A percentile compares a stretch with the other conserved stretches of the same genome.
Evolutionary conservation across 495 filamentous ascomycete genomes (phyloP).

Genomic region (Evernia prunastri): DNA sequence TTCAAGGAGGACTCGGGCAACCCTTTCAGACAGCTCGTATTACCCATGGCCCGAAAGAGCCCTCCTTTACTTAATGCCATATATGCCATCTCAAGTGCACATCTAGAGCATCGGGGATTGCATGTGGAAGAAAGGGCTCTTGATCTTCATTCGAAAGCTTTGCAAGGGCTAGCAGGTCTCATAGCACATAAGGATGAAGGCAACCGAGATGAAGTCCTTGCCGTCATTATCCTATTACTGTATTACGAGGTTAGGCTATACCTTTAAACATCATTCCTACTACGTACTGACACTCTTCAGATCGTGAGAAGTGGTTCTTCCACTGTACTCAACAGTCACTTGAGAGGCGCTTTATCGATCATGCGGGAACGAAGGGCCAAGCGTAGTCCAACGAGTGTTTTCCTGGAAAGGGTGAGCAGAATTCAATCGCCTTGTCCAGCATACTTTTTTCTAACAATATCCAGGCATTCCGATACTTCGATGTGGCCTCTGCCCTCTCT

Average conservation of each 20-base stretch:
- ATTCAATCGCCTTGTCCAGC: neutral
- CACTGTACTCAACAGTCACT: slow-evolving; percentile 52
- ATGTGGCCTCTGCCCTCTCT: slow-evolving; percentile 58
- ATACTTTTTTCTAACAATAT: slow-evolving; percentile 6
- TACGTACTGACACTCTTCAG: slow-evolving; percentile 28
- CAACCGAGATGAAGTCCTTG: slow-evolving; percentile 51
- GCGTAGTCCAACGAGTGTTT: slow-evolving; percentile 45
- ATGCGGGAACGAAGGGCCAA: slow-evolving; percentile 45
- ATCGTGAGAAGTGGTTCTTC: slow-evolving; percentile 53
- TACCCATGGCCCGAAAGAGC: slow-evolving; percentile 49
- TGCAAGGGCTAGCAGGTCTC: slow-evolving; percentile 50
- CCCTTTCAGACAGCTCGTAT: slow-evolving; percentile 54
- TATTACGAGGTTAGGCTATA: slow-evolving; percentile 52
- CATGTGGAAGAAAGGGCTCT: slow-evolving; percentile 51
- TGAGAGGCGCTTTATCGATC: slow-evolving; percentile 54
- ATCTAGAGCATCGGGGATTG: slow-evolving; percentile 52
- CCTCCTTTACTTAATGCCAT: slow-evolving; percentile 52
- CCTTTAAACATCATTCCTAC: neutral
- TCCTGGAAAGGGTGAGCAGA: slow-evolving; percentile 49
- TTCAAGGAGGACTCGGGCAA: slow-evolving; percentile 58
- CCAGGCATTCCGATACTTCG: slow-evolving; percentile 58
- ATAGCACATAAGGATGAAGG: slow-evolving; percentile 47
- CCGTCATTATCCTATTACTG: slow-evolving; percentile 55
- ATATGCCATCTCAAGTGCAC: slow-evolving; percentile 52
- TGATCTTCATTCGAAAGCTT: slow-evolving; percentile 52